phyloP scores from a whole-genome alignment of 768 basidiomycete genomes.

The Floccularia luteovirens region DNA sequence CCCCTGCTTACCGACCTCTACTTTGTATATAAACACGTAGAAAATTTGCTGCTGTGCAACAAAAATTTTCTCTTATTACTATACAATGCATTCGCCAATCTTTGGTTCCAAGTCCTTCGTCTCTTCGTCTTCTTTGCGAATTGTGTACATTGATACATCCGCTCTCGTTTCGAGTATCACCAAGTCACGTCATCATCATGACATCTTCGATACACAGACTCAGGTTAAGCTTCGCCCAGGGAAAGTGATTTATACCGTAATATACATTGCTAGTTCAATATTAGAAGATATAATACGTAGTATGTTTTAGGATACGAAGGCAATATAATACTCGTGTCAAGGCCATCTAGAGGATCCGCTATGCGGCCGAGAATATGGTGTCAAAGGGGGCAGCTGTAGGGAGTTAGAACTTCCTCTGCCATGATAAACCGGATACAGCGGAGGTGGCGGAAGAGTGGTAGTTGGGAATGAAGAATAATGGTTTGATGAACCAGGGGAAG shows the following conservation, averaged over 20 bases:
- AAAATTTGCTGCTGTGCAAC: no score
- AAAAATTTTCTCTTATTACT: no score
- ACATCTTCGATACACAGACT: neutral
- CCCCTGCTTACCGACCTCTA: no score
- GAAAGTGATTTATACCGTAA: neutral
- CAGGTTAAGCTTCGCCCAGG: neutral
- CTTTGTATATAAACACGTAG: no score
- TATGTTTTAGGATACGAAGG: conserved; percentile 2
- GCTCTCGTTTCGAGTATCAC: no score
- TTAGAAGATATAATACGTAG: neutral
- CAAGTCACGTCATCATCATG: no score
- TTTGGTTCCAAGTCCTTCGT: no score
- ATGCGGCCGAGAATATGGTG: conserved; percentile 5
- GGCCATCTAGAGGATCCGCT: conserved; percentile 9
- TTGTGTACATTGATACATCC: no score
- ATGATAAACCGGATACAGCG: conserved; percentile 8
- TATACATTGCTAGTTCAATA: neutral
- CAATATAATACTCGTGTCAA: conserved; percentile 7
- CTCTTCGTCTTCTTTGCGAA: no score
- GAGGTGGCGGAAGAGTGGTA: conserved; percentile 2
- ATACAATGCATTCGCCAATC: no score
- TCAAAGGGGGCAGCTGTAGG: conserved; percentile 18
- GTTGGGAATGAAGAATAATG: conserved; percentile 13
- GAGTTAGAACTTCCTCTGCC: conserved; percentile 8
- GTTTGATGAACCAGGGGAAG: conserved; percentile 10